Evolutionary conservation across 495 filamentous ascomycete genomes (phyloP), one percentile per base, ranked within the genome.

Genomic region (Neurospora intermedia): DNA sequence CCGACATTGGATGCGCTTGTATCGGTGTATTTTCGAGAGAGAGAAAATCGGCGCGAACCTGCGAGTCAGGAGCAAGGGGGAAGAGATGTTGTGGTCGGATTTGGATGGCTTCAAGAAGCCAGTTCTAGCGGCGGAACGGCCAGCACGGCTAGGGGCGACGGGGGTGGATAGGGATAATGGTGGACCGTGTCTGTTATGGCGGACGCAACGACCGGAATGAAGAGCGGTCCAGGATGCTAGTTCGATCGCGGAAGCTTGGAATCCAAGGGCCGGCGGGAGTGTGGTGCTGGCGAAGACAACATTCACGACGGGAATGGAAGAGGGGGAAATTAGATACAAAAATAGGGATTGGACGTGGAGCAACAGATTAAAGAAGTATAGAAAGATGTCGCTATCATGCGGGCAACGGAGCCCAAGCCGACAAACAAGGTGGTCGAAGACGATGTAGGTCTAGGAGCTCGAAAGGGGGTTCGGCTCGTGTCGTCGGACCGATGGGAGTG

Each of bases 1-100:
- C 93, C 86, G 94, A 93, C 96, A 98, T 97, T 81, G 79, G 76
- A 72, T 76, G 75, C 75, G 76, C 71, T 76, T 75, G 72, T 71
- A 70, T 70, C 54, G 48, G 66, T 71, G 69, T 70, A 69, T 71
- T 71, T 27, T 40, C 69, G 69, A 46, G 46, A 66, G 62, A 54
- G 71, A 59, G 48, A 72, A 69, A 69, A 69, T 72, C 43, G 71
- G 43, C 48, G 70, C 43, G 48, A 59, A 59, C 48, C 48, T 59
- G 48, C 41, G 38, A 72, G 74, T 74, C 54, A 35, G 54, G 27
- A 66, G 54, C 54, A 31, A 66, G 54, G 27, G 54, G 6, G 54
- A 3, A 9, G 27, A 38, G 54, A 66, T 66, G 38, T 35, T 66
- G 38, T 35, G 43, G 43, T 42, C 39, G 38, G 71, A 38, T 66